Conservation (phyloP, 768 basidiomycete genomes). For the Lactarius psammicola region DNA sequence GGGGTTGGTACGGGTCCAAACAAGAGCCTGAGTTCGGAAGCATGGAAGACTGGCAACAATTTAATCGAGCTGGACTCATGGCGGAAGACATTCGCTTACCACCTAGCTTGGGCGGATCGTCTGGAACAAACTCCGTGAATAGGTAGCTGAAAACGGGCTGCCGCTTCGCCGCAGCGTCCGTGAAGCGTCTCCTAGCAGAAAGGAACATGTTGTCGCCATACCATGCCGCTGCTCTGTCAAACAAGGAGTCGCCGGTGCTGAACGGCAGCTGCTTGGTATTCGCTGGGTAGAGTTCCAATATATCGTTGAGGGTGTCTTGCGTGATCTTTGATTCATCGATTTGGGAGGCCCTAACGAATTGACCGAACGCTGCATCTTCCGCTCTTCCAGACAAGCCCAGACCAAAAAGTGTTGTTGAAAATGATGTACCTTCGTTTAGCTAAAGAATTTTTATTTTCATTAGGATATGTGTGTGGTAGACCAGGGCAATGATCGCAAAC, state of each 20-base stretch:
- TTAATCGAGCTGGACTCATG: neutral
- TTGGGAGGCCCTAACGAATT: constrained; percentile 49
- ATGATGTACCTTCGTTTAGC: constrained; percentile 55
- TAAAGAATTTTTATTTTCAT: too few species aligned
- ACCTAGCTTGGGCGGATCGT: constrained; percentile 47
- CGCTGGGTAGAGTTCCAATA: constrained; percentile 46
- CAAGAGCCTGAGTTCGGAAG: constrained; percentile 47
- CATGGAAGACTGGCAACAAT: constrained; percentile 44
- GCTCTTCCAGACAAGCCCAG: constrained; percentile 40
- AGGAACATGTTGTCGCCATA: constrained; percentile 61
- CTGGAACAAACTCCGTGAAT: constrained; percentile 58
- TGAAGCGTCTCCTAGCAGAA: constrained; percentile 49
- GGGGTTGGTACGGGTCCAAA: constrained; percentile 49
- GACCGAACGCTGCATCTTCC: constrained; percentile 46
- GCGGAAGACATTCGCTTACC: constrained; percentile 37
- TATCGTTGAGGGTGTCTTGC: constrained; percentile 40
- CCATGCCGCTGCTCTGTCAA: constrained; percentile 55
- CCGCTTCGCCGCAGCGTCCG: constrained; percentile 45
- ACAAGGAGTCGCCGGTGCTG: constrained; percentile 59
- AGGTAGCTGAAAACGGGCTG: constrained; percentile 55
- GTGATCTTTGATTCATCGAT: constrained; percentile 53
- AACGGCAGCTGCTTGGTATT: constrained; percentile 49
- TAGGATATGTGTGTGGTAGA: constrained; percentile 44
- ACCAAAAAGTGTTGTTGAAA: constrained; percentile 42
- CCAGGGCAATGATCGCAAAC: constrained; percentile 42